A percentile compares a stretch with the other conserved stretches of the same genome.
These are phyloP conservation scores for Ophiostoma angusticollis DNA, from an alignment of 2,329 filamentous ascomycete species.

Conservation along the genomic window DNA sequence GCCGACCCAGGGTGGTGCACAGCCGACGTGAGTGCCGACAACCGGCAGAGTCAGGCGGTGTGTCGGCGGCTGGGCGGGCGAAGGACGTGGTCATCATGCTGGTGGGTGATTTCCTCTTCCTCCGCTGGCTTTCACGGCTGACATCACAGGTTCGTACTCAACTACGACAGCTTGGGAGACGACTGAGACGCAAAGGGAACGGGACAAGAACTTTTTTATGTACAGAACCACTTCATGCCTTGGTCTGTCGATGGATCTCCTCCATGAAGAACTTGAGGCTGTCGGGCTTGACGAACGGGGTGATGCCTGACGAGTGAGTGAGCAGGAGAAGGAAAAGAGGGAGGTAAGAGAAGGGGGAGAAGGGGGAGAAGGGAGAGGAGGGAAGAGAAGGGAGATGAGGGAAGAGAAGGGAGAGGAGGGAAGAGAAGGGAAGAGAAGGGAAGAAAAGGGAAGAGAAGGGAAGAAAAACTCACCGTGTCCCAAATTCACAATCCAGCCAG, in stretches of 20 bases:
- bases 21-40: constrained; percentile 51
- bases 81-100: constrained; percentile 43
- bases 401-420: background rate
- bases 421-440: constrained; percentile 1
- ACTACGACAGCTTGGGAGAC: constrained; percentile 13
- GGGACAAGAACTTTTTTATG: background rate
- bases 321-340: background rate
- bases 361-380: constrained; percentile 1
- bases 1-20: constrained; percentile 37
- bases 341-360: constrained; percentile 33
- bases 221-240: constrained; percentile 15
- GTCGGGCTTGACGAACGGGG: constrained; percentile 86
- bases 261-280: constrained; percentile 88
- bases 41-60: constrained; percentile 46
- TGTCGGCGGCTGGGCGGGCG: constrained; percentile 49
- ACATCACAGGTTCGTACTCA: constrained; percentile 13
- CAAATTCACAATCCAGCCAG: constrained; percentile 94
- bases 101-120: constrained; percentile 31
- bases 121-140: background rate
- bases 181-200: background rate
- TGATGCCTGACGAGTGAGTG: constrained; percentile 52
- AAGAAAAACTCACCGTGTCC: constrained; percentile 60
- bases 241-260: constrained; percentile 67
- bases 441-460: background rate
- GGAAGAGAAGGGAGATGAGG: constrained; percentile 32